Conservation (phyloP, 225 moss, liverwort and hornwort genomes). For the Bryum argenteum region DNA sequence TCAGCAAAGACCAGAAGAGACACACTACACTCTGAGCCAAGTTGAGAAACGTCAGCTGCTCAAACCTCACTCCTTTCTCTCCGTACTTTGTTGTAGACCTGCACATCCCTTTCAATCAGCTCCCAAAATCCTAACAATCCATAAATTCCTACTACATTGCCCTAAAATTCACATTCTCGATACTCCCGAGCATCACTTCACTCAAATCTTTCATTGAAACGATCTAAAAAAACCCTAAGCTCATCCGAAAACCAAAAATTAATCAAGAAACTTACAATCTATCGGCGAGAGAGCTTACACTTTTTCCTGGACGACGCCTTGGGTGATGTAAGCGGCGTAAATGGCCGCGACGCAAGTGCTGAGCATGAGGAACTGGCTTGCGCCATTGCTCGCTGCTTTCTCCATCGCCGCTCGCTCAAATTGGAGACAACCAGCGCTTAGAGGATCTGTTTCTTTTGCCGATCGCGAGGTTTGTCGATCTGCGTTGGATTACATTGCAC, state of each 20-base stretch:
- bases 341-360: slow-evolving; percentile 70
- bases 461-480: not conserved
- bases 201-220: not conserved
- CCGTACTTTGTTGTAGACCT: slow-evolving; percentile 88
- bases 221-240: not conserved
- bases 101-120: slow-evolving; percentile 25
- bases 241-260: slow-evolving; percentile 17
- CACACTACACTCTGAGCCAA: slow-evolving; percentile 89
- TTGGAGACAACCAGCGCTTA: not conserved
- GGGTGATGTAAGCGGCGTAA: slow-evolving; percentile 85
- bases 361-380: slow-evolving; percentile 57
- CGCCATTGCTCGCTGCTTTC: slow-evolving; percentile 25
- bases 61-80: slow-evolving; percentile 70
- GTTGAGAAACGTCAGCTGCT: slow-evolving; percentile 89
- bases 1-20: slow-evolving; percentile 85
- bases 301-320: slow-evolving; percentile 89
- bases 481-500: not conserved
- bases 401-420: slow-evolving; percentile 34
- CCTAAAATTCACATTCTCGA: not conserved
- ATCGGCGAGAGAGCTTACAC: slow-evolving; percentile 50
- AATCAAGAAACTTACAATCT: too few relatives aligned
- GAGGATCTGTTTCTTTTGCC: not conserved
- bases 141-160: not conserved
- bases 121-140: not conserved
- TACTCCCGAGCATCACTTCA: not conserved